phyloP scores from a whole-genome alignment of 2,329 filamentous ascomycete genomes.

The Fusarium algeriense region DNA sequence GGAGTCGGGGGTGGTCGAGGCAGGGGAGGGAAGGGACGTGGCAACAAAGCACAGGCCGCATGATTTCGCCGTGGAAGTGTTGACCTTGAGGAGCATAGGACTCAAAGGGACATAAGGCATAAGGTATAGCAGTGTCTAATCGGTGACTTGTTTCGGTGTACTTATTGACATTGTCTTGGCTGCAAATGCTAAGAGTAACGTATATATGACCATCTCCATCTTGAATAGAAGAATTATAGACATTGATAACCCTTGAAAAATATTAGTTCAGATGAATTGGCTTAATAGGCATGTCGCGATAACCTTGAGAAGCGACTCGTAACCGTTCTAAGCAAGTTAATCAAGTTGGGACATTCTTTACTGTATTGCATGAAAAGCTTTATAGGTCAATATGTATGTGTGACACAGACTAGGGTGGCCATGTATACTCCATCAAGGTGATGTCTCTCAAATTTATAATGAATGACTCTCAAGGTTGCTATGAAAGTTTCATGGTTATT shows the following conservation, averaged over 20 bases:
- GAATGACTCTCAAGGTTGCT: constrained; percentile 27
- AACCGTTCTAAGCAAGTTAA: not conserved
- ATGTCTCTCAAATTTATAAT: not conserved
- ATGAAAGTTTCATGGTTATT: not conserved
- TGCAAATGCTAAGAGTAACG: constrained; percentile 9
- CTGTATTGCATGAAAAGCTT: not conserved
- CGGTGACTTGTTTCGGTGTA: not conserved
- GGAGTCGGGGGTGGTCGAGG: constrained; percentile 40
- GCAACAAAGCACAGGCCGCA: constrained; percentile 28
- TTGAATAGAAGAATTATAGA: constrained; percentile 7
- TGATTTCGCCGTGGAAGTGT: constrained; percentile 11
- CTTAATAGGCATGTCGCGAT: not conserved
- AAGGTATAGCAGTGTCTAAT: constrained; percentile 6
- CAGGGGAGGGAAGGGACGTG: constrained; percentile 42
- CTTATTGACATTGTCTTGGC: constrained; percentile 20
- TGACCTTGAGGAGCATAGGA: constrained; percentile 37
- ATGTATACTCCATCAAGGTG: constrained; percentile 16
- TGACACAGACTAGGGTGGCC: not conserved
- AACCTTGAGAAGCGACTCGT: not conserved
- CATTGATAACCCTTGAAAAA: not conserved
- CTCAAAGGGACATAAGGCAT: constrained; percentile 21
- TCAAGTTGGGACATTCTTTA: not conserved
- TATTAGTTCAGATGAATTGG: not conserved
- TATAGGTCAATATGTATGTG: not conserved
- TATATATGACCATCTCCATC: constrained; percentile 32